These are phyloP conservation scores for Trichoderma koningii DNA, from an alignment of 2,329 filamentous ascomycete species.

Conservation along the genomic window DNA sequence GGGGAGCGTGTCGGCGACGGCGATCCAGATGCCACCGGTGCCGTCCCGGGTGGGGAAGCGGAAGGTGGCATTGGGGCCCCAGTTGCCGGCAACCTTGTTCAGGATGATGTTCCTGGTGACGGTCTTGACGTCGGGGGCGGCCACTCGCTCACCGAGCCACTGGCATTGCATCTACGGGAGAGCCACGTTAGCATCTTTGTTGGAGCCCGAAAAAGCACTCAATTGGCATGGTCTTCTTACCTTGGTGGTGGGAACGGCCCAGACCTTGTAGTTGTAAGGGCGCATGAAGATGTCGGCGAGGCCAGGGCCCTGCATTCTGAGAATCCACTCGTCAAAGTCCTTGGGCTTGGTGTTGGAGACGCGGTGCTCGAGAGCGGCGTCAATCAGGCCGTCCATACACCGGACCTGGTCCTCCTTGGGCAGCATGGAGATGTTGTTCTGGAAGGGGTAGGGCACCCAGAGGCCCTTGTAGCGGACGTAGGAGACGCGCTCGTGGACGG, in stretches of 20 bases:
- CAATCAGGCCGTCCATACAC: slow-evolving; percentile 94
- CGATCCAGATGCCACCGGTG: slow-evolving; percentile 98
- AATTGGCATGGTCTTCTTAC: slow-evolving; percentile 50
- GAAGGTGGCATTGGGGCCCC: slow-evolving; percentile 98
- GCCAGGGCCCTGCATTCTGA: slow-evolving; percentile 86
- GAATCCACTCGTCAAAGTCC: slow-evolving; percentile 98
- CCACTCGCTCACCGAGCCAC: slow-evolving; percentile 98
- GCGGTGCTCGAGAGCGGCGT: slow-evolving; percentile 84
- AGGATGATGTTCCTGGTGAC: slow-evolving; percentile 94
- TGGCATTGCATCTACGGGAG: slow-evolving; percentile 88
- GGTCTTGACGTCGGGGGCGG: slow-evolving; percentile 91
- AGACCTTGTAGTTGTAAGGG: slow-evolving; percentile 99
- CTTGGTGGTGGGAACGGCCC: slow-evolving; percentile 97
- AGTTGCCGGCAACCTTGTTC: slow-evolving; percentile 93
- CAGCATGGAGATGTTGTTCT: slow-evolving; percentile 99
- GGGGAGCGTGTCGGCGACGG: slow-evolving; percentile 89
- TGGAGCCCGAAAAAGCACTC: background rate
- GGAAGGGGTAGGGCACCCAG: slow-evolving; percentile 99
- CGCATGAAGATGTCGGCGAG: slow-evolving; percentile 97
- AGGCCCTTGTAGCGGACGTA: slow-evolving; percentile 95
- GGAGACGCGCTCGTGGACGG: slow-evolving; percentile 95
- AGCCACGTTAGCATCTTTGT: background rate
- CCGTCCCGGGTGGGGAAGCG: slow-evolving; percentile 94
- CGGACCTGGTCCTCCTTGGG: slow-evolving; percentile 95
- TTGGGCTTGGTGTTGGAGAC: slow-evolving; percentile 89